Evolutionary conservation across 495 filamentous ascomycete species (phyloP).

Genomic region (Podospora bellae-mahoneyi): DNA sequence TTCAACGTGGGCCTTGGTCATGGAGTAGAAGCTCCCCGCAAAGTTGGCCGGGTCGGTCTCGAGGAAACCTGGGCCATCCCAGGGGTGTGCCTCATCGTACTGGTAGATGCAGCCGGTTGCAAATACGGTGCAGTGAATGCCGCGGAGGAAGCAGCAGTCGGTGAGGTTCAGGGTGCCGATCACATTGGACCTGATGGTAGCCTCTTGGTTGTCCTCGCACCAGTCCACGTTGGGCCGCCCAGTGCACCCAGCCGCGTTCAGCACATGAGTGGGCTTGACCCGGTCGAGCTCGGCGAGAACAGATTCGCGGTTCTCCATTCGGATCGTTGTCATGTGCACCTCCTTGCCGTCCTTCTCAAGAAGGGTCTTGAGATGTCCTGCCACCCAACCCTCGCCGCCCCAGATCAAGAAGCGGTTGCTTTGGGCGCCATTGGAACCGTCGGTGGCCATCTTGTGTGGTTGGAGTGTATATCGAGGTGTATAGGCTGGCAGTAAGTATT

Average conservation of each 20-base stretch:
- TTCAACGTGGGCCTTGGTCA: constrained; percentile 62
- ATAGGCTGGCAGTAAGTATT: neutral
- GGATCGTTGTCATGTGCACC: constrained; percentile 53
- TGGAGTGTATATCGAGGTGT: neutral
- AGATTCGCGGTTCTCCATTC: constrained; percentile 59
- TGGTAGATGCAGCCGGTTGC: constrained; percentile 64
- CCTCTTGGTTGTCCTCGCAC: constrained; percentile 65
- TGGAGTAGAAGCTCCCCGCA: constrained; percentile 62
- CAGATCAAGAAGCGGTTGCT: constrained; percentile 54
- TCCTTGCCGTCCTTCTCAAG: constrained; percentile 60
- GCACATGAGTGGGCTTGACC: constrained; percentile 59
- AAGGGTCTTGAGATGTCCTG: constrained; percentile 60
- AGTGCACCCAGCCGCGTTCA: constrained; percentile 64
- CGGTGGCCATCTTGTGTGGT: constrained; percentile 16
- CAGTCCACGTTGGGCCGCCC: constrained; percentile 67
- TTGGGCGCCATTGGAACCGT: constrained; percentile 21
- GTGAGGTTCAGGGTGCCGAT: constrained; percentile 61
- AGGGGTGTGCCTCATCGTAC: constrained; percentile 56
- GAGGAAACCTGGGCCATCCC: constrained; percentile 55
- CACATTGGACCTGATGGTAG: constrained; percentile 61
- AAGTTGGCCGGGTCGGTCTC: constrained; percentile 65
- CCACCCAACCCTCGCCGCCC: constrained; percentile 62
- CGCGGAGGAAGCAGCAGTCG: constrained; percentile 54
- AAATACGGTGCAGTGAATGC: constrained; percentile 61
- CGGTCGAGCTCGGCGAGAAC: constrained; percentile 54